phyloP scores from a whole-genome alignment of 2,329 filamentous ascomycete species.

The Trichoderma sp. region DNA sequence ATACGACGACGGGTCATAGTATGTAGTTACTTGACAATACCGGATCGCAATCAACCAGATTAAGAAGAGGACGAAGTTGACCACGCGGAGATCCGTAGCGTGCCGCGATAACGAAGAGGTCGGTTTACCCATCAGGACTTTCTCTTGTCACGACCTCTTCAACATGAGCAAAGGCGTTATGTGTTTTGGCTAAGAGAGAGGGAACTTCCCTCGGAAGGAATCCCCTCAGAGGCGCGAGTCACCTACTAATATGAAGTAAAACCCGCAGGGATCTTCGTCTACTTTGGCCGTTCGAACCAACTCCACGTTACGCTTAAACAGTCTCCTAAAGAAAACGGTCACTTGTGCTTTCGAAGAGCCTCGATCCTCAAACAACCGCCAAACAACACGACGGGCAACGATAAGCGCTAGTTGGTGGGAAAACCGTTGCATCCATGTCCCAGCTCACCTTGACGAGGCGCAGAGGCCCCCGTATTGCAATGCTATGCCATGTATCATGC shows the following conservation, averaged over 20 bases:
- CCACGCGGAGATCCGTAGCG: constrained; percentile 15
- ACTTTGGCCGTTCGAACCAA: not conserved
- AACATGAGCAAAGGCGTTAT: not conserved
- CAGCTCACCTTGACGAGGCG: not conserved
- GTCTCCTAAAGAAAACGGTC: constrained; percentile 13
- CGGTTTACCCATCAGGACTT: constrained; percentile 20
- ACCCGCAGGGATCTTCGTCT: constrained; percentile 7
- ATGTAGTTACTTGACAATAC: constrained; percentile 32
- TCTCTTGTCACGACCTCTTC: constrained; percentile 1
- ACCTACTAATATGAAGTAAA: constrained; percentile 17
- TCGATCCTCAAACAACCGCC: constrained; percentile 3
- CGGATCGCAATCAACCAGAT: constrained; percentile 34
- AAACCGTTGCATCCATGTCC: not conserved
- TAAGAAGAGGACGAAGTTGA: constrained; percentile 16
- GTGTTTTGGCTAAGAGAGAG: not conserved
- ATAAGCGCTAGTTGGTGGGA: constrained; percentile 17
- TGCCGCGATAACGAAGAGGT: constrained; percentile 4
- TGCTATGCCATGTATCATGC: not conserved
- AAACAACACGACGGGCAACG: not conserved
- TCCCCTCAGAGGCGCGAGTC: not conserved
- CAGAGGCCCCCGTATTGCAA: not conserved
- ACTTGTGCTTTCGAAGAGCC: not conserved
- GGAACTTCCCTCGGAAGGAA: not conserved
- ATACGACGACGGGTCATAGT: constrained; percentile 34
- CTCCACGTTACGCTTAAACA: constrained; percentile 11